Conservation (phyloP, 306 rosid species). For the Cucumis cinereus region DNA sequence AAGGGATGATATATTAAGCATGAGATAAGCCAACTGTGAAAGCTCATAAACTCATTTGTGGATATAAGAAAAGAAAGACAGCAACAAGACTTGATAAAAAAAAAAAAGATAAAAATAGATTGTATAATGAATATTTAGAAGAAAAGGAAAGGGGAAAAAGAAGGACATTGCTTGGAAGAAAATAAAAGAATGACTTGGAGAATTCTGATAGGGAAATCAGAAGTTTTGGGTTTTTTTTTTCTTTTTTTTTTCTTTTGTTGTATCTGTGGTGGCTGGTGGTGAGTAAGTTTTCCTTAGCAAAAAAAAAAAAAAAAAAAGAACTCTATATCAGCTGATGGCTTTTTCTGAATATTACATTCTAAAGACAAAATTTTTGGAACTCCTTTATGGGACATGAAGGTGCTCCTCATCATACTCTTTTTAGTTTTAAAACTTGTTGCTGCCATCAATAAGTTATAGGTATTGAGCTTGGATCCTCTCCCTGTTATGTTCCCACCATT, state of each 20-base stretch:
- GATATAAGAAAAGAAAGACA: neutral
- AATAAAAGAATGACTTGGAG: slow-evolving; percentile 1
- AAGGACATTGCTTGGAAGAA: neutral
- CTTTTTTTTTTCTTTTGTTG: neutral
- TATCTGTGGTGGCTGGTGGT: neutral
- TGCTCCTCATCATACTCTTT: neutral
- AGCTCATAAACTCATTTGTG: neutral
- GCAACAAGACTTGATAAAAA: neutral
- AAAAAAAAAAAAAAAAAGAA: neutral
- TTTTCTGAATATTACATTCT: slow-evolving; percentile 1
- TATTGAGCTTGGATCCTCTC: slow-evolving; percentile 78
- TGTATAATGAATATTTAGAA: neutral
- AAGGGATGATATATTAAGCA: neutral
- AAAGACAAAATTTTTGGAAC: slow-evolving; percentile 4
- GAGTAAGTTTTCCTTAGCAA: slow-evolving; percentile 2
- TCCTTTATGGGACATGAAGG: neutral
- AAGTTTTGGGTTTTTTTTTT: neutral
- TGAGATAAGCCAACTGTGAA: neutral
- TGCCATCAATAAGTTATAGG: slow-evolving; percentile 28
- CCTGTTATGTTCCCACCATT: slow-evolving; percentile 88
- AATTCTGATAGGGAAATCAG: slow-evolving; percentile 7
- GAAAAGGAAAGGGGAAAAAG: neutral
- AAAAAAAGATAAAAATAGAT: neutral
- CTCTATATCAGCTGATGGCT: slow-evolving; percentile 2
- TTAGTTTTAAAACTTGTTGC: neutral